These are phyloP conservation scores for Penicillium paxilli DNA, from an alignment of 495 filamentous ascomycete species.

Conservation along the genomic window DNA sequence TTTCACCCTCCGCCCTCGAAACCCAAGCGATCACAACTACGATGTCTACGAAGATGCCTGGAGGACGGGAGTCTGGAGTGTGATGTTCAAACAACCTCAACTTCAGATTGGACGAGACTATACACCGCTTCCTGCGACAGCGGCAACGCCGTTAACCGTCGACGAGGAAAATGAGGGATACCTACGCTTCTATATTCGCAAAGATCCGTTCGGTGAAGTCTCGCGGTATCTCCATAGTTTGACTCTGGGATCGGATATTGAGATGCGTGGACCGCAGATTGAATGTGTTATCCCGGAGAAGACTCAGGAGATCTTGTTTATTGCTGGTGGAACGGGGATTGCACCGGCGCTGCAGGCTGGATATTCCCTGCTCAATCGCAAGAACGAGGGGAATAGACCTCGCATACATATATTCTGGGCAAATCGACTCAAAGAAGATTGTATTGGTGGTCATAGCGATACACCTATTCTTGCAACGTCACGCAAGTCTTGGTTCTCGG, in stretches of 20 bases:
- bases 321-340: slow-evolving; percentile 93
- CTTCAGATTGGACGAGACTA: slow-evolving; percentile 86
- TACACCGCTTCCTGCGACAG: slow-evolving; percentile 71
- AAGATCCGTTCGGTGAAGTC: slow-evolving; percentile 57
- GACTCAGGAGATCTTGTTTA: slow-evolving; percentile 67
- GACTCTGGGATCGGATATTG: slow-evolving; percentile 58
- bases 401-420: slow-evolving; percentile 70
- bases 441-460: slow-evolving; percentile 45
- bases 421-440: slow-evolving; percentile 59
- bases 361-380: slow-evolving; percentile 51
- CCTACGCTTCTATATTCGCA: slow-evolving; percentile 56
- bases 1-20: slow-evolving; percentile 62
- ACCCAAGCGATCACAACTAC: slow-evolving; percentile 34
- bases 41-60: slow-evolving; percentile 52
- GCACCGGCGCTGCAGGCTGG: slow-evolving; percentile 84
- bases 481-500: slow-evolving; percentile 34
- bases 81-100: slow-evolving; percentile 92
- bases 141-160: slow-evolving; percentile 20
- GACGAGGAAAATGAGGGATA: slow-evolving; percentile 37
- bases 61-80: slow-evolving; percentile 71
- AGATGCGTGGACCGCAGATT: slow-evolving; percentile 74
- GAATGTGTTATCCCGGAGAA: slow-evolving; percentile 62
- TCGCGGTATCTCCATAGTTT: slow-evolving; percentile 70
- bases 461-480: slow-evolving; percentile 14
- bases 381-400: slow-evolving; percentile 21